Conservation (phyloP, 2,329 filamentous ascomycete genomes). For the Tolypocladium album region DNA sequence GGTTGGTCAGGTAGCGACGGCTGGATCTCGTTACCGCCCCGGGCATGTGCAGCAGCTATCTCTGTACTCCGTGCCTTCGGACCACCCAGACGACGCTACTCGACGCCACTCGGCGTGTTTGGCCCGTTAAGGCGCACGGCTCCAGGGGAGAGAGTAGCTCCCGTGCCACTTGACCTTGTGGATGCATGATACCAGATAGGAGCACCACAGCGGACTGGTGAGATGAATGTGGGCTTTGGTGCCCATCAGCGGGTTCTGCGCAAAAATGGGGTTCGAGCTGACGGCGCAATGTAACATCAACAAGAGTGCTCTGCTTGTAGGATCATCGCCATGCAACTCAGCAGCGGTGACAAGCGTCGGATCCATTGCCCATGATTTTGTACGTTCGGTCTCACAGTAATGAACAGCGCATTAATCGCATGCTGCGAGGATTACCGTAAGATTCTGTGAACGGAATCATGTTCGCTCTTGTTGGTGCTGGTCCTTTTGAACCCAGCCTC, state of each 20-base stretch:
- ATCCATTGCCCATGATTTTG: not conserved
- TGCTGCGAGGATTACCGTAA: not conserved
- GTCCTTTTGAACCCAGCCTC: not conserved
- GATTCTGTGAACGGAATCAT: not conserved
- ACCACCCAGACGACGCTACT: not conserved
- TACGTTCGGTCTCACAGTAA: too few relatives aligned
- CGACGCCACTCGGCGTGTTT: not conserved
- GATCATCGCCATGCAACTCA: not conserved
- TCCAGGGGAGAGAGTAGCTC: not conserved
- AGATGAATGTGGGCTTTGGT: not conserved
- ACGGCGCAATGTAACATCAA: not conserved
- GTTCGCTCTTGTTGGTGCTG: not conserved
- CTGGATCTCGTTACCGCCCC: not conserved
- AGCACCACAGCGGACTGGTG: not conserved
- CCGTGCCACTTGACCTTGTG: not conserved
- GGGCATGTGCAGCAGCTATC: not conserved
- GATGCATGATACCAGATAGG: not conserved
- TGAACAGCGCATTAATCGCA: not conserved
- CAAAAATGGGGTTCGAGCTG: not conserved
- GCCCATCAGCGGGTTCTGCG: not conserved
- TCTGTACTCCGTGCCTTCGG: not conserved
- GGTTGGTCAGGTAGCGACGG: not conserved
- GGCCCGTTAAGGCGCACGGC: not conserved
- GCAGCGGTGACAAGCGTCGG: not conserved
- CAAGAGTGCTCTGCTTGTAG: not conserved